These are phyloP conservation scores for Globisporangium megalacanthum DNA, from an alignment of 352 stramenopile genomes.

Conservation along the genomic window DNA sequence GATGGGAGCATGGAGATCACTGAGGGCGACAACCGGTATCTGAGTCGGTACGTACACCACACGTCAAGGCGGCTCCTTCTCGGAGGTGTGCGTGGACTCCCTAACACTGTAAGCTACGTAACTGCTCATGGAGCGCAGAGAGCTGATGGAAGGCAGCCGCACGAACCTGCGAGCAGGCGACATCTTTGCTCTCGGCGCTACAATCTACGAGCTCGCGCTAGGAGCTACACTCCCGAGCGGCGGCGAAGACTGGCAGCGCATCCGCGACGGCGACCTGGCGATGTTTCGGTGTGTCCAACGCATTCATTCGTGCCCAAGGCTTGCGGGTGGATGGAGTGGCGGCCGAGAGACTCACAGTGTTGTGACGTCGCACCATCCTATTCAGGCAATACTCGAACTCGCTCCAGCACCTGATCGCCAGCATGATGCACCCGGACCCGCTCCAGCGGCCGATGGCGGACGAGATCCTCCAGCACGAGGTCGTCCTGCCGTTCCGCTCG, in stretches of 20 bases:
- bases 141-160: conserved; percentile 75
- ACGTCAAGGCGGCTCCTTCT: not conserved
- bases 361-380: not conserved
- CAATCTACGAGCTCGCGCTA: conserved; percentile 79
- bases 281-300: conserved; percentile 57
- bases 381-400: conserved; percentile 83
- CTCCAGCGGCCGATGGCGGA: conserved; percentile 71
- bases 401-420: conserved; percentile 78
- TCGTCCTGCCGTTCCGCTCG: conserved; percentile 56
- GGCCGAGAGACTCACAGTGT: not conserved
- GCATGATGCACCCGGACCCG: conserved; percentile 86
- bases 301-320: not conserved
- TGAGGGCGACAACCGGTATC: conserved; percentile 82
- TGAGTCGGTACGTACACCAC: conserved; percentile 47
- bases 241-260: conserved; percentile 84
- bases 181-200: conserved; percentile 81
- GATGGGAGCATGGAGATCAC: conserved; percentile 84
- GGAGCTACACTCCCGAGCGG: conserved; percentile 57
- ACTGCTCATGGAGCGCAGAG: conserved; percentile 19
- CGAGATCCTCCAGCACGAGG: conserved; percentile 83
- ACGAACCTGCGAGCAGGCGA: conserved; percentile 72
- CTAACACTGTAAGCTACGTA: not conserved
- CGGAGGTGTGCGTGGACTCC: too few species aligned
- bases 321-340: not conserved
- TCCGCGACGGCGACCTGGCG: conserved; percentile 75